phyloP scores from a whole-genome alignment of 306 rosid species.

The Cicer chorassanicum region DNA sequence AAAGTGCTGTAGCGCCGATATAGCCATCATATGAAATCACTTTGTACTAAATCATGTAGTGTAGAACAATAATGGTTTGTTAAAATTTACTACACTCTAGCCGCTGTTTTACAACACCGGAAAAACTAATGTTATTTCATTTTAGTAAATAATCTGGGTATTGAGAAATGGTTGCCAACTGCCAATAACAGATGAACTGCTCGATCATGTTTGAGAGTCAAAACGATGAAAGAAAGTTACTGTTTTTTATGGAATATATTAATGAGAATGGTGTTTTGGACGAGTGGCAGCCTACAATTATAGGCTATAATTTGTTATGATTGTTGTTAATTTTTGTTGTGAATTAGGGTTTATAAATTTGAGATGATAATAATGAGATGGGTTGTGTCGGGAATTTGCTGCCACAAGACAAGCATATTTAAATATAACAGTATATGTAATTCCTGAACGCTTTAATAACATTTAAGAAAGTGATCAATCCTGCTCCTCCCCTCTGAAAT shows the following conservation, averaged over 20 bases:
- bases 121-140: neutral
- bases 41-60: neutral
- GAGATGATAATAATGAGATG: neutral
- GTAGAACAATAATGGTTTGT: neutral
- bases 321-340: neutral
- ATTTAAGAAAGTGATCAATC: slow-evolving; percentile 15
- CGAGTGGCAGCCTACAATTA: neutral
- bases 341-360: slow-evolving; percentile 15
- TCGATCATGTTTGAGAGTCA: neutral
- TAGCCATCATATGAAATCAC: neutral
- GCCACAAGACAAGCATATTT: slow-evolving; percentile 1
- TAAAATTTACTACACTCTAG: neutral
- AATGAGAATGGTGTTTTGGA: slow-evolving; percentile 27
- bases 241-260: neutral
- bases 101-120: neutral
- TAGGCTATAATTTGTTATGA: slow-evolving; percentile 23
- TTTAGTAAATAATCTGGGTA: neutral
- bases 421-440: neutral
- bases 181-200: neutral
- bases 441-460: neutral
- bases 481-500: neutral
- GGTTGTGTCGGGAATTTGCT: slow-evolving; percentile 3
- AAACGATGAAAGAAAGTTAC: slow-evolving; percentile 1
- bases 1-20: neutral
- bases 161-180: neutral